A percentile compares a stretch with the other conserved stretches of the same genome.
These are phyloP conservation scores for Cenchrus purpureus DNA, from an alignment of 176 grass and related monocot species.

Conservation along the genomic window DNA sequence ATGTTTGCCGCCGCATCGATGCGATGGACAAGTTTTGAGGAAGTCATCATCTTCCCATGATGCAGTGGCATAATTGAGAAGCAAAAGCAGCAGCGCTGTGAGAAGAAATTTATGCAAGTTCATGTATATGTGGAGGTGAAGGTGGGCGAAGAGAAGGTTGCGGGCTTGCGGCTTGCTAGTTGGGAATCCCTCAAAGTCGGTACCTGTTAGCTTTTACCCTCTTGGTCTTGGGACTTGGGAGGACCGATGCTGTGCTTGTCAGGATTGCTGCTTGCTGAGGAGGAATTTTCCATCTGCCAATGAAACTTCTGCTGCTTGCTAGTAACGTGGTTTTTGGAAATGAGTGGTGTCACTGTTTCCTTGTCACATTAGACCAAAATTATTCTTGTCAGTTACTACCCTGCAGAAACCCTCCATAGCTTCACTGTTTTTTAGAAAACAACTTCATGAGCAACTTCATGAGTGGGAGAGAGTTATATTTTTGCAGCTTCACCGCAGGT, in stretches of 20 bases:
- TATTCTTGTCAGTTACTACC: too few relatives aligned
- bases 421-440: too few relatives aligned
- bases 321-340: background rate
- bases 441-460: too few relatives aligned
- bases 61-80: constrained; percentile 1
- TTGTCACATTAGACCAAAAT: too few relatives aligned
- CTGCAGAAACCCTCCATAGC: background rate
- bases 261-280: background rate
- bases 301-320: background rate
- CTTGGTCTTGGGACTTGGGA: background rate
- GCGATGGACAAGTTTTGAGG: constrained; percentile 29
- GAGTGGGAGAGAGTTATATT: too few relatives aligned
- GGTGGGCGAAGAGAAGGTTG: background rate
- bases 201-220: background rate
- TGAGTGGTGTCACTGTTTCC: background rate
- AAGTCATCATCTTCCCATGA: constrained; percentile 35
- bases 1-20: constrained; percentile 37
- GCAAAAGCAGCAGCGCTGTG: background rate
- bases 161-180: too few relatives aligned
- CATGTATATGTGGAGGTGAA: constrained; percentile 7
- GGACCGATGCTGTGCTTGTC: background rate
- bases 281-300: background rate
- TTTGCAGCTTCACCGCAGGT: too few relatives aligned
- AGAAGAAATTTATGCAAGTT: constrained; percentile 5
- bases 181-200: background rate